Percentiles rank a stretch among this genome's conserved stretches.
Evolutionary conservation across 2,329 filamentous ascomycete species (phyloP).

Genomic region (Biscogniauxia sp.): DNA sequence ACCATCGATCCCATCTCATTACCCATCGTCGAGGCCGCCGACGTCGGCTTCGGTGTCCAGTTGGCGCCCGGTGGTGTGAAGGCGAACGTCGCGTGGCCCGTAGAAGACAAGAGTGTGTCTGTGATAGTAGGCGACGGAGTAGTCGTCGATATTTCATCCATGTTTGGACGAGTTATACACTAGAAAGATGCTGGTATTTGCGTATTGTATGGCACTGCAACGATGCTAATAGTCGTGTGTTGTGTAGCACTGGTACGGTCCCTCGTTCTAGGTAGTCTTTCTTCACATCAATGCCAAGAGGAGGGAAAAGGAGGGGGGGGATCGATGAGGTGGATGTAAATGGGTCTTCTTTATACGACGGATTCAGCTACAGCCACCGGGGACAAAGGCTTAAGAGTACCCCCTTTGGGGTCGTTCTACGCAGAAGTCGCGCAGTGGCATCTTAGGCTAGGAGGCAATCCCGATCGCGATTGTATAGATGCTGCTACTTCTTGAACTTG

Average conservation of each 20-base stretch:
- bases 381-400: not conserved
- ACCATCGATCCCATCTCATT: slow-evolving; percentile 8
- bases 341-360: not conserved
- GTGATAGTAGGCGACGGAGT: slow-evolving; percentile 4
- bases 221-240: not conserved
- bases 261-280: too few relatives aligned
- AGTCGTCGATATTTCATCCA: slow-evolving; percentile 14
- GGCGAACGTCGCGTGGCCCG: slow-evolving; percentile 5
- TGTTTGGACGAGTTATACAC: not conserved
- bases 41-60: slow-evolving; percentile 5
- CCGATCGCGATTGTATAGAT: too few relatives aligned
- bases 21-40: slow-evolving; percentile 6
- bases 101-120: not conserved
- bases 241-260: too few relatives aligned
- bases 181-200: not conserved
- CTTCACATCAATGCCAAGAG: not conserved
- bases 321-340: not conserved
- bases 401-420: too few relatives aligned
- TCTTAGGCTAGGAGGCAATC: too few relatives aligned
- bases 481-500: too few relatives aligned
- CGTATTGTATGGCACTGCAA: not conserved
- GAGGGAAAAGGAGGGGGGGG: not conserved
- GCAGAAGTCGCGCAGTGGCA: too few relatives aligned
- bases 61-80: slow-evolving; percentile 4
- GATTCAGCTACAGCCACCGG: not conserved